Evolutionary conservation across 1,284 basidiomycete species (phyloP), one percentile per base, ranked within the genome.

Genomic region (Chalciporus piperatoides): DNA sequence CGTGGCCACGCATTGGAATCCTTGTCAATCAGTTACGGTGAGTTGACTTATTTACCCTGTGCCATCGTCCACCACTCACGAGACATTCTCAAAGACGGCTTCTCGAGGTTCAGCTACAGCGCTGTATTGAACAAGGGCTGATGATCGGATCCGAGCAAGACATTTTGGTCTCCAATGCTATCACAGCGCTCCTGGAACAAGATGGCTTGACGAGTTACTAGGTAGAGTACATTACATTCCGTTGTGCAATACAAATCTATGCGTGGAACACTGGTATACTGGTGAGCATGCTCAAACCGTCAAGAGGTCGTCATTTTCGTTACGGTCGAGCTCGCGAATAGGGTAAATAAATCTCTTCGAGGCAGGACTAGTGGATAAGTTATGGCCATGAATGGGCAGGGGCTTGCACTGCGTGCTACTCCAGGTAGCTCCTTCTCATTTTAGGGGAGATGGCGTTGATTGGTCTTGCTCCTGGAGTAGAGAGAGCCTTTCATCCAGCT

Each of bases 21-120:
- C 75, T 97, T 24, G 90, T 92, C 35, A 94, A 94, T 56, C 92
- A 94, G 60, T 71, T 97, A n/a, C 76, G 93, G 84, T 86, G 46
- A 46, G 48, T 57, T 41, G 36, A 27, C 37, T 14, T 19, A 19
- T 40, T 10, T 46, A 6, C 23, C 33, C 33, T 6, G 25, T 38
- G 8, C 5, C 32, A 1, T 33, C 11, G 11, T 32, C 7, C 10
- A 30, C 1, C 37, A 44, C 23, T 52, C 38, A 46, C 8, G 44
- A 48, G 11, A 27, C 14, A 33, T 21, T 21, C 38, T 35, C 48
- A 36, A 45, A 84, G 82, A 40, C 79, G 82, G 23, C 69, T 92
- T 23, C 68, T 93, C 23, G 86, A 92, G 60, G 78, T 76, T 1
- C 83, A 90, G 63, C 71, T 94, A 25, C 72, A 79, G 48, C 71